Percentiles rank a stretch among this genome's conserved stretches.
phyloP scores from a whole-genome alignment of 1,139 yeast genomes.

The Diutina siamensis region DNA sequence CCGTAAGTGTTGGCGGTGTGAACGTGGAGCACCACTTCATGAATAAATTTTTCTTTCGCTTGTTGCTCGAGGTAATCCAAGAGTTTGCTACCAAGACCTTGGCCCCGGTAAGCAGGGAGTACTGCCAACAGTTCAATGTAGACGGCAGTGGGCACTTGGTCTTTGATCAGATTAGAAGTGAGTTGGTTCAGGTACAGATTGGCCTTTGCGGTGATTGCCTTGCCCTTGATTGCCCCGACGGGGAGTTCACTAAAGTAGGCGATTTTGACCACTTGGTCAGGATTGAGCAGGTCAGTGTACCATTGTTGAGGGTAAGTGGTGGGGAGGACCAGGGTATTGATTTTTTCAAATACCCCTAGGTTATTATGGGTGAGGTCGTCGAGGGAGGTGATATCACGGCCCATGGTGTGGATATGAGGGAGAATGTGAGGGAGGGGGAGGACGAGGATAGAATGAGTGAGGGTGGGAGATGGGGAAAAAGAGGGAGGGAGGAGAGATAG shows the following conservation, averaged over 20 bases:
- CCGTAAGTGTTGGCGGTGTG: slow-evolving; percentile 35
- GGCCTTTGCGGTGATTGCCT: slow-evolving; percentile 21
- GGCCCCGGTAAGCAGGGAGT: slow-evolving; percentile 43
- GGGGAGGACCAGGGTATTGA: slow-evolving; percentile 33
- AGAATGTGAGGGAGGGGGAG: not conserved
- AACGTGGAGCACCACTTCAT: slow-evolving; percentile 50
- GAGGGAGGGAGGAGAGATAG: not conserved
- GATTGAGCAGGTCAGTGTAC: slow-evolving; percentile 28
- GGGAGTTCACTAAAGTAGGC: slow-evolving; percentile 57
- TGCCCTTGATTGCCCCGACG: slow-evolving; percentile 46
- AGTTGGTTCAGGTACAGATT: slow-evolving; percentile 26
- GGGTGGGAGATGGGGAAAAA: too few species aligned
- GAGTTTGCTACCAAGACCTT: slow-evolving; percentile 53
- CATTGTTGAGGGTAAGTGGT: slow-evolving; percentile 32
- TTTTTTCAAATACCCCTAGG: slow-evolving; percentile 39
- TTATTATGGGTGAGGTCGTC: slow-evolving; percentile 49
- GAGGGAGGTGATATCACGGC: slow-evolving; percentile 31
- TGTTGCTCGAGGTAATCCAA: slow-evolving; percentile 43
- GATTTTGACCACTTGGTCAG: slow-evolving; percentile 24
- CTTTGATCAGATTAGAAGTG: slow-evolving; percentile 14
- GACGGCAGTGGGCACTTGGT: slow-evolving; percentile 38
- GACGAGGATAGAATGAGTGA: not conserved
- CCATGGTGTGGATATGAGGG: slow-evolving; percentile 11
- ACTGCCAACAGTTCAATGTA: slow-evolving; percentile 62
- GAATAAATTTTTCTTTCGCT: slow-evolving; percentile 41